These are phyloP conservation scores for Pelargonium exstipulatum DNA, from an alignment of 441 rosid genomes.

Conservation along the genomic window DNA sequence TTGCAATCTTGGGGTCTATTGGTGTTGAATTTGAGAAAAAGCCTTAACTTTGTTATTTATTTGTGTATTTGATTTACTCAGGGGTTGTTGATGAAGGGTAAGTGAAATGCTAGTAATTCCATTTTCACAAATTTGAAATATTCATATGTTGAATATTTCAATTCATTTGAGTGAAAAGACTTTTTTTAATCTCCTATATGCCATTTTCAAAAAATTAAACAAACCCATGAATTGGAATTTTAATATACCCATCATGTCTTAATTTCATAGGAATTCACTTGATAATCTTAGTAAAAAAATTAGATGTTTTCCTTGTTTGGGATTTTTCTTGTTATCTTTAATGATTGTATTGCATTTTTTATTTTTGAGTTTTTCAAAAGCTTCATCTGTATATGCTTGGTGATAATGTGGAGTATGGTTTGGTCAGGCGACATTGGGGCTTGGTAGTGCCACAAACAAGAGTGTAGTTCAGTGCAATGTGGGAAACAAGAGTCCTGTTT, in stretches of 20 bases:
- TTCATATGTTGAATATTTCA: too few species aligned
- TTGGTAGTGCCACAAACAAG: slow-evolving; percentile 31
- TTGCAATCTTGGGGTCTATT: too few species aligned
- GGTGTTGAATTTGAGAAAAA: neutral
- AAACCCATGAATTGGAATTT: too few species aligned
- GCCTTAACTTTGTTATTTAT: neutral
- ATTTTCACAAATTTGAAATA: too few species aligned
- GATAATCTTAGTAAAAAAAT: too few species aligned
- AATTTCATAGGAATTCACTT: too few species aligned
- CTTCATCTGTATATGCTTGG: neutral
- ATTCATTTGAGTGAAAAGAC: neutral
- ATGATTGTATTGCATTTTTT: neutral
- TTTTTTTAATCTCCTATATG: neutral
- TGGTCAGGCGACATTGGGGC: slow-evolving; percentile 61
- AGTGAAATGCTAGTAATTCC: too few species aligned
- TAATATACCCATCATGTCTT: too few species aligned
- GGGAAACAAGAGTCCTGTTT: slow-evolving; percentile 57
- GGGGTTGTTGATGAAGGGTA: neutral
- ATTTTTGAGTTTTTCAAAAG: neutral
- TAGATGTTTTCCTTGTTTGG: neutral
- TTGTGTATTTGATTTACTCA: too few species aligned
- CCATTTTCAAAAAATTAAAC: too few species aligned
- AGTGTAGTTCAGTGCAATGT: slow-evolving; percentile 66
- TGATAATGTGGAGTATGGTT: slow-evolving; percentile 1
- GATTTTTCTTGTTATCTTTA: neutral